These are phyloP conservation scores for Escovopsis sp. DNA, from an alignment of 2,329 filamentous ascomycete genomes.

Conservation along the genomic window DNA sequence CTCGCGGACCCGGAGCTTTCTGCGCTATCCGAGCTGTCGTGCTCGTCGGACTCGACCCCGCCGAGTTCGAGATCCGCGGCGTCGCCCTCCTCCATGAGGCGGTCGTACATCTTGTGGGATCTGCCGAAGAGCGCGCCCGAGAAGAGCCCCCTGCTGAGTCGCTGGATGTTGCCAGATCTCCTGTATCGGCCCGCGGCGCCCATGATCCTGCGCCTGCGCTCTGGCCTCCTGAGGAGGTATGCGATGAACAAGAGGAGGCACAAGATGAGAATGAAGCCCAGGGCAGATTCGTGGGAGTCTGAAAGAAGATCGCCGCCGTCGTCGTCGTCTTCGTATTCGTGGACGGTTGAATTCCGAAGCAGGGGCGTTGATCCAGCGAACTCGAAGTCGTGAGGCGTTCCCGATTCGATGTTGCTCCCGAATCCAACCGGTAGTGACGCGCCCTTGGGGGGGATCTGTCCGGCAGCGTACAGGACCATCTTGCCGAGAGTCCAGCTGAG, in stretches of 20 bases:
- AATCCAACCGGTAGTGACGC: conserved; percentile 68
- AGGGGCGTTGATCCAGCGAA: conserved; percentile 49
- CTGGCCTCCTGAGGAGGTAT: conserved; percentile 67
- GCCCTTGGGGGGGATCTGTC: conserved; percentile 55
- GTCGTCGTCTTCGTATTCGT: conserved; percentile 32
- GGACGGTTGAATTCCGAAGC: conserved; percentile 13
- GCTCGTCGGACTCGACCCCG: conserved; percentile 48
- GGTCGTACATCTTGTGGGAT: conserved; percentile 51
- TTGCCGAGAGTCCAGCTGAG: conserved; percentile 96
- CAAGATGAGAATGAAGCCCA: conserved; percentile 64
- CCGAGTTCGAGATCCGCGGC: conserved; percentile 61
- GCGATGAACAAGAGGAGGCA: conserved; percentile 53
- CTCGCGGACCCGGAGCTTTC: conserved; percentile 41
- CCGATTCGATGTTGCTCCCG: conserved; percentile 60
- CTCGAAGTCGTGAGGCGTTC: conserved; percentile 66
- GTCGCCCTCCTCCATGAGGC: conserved; percentile 72
- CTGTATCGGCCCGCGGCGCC: conserved; percentile 15
- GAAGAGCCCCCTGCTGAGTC: conserved; percentile 34
- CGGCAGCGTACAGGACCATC: conserved; percentile 88
- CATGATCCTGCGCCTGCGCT: conserved; percentile 39
- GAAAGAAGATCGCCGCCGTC: conserved; percentile 51
- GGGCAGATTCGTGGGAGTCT: conserved; percentile 53
- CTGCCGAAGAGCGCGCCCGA: conserved; percentile 53
- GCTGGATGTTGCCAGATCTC: conserved; percentile 15
- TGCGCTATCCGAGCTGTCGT: conserved; percentile 48